Conservation (phyloP, 2,329 filamentous ascomycete genomes). For the Didymella segeticola region DNA sequence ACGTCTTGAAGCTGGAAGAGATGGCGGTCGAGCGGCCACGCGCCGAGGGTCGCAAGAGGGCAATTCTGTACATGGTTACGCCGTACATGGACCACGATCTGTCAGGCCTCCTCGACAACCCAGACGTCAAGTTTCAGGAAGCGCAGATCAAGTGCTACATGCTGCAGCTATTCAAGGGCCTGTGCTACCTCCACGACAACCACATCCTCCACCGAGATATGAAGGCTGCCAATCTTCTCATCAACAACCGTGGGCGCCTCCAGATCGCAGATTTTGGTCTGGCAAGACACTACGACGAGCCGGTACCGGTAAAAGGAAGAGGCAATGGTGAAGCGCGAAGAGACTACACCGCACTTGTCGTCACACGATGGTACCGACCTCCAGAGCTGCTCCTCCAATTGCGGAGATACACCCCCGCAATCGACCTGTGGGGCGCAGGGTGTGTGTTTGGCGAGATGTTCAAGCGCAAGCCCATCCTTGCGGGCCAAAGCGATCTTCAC, state of each 20-base stretch:
- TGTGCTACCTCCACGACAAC: conserved; percentile 85
- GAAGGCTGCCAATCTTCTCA: conserved; percentile 97
- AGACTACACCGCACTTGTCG: conserved; percentile 96
- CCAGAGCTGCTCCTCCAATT: conserved; percentile 90
- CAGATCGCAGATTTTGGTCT: conserved; percentile 98
- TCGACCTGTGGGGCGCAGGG: conserved; percentile 98
- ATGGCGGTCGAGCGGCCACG: conserved; percentile 88
- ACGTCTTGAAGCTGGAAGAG: conserved; percentile 86
- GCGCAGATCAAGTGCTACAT: conserved; percentile 98
- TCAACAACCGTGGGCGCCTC: conserved; percentile 90
- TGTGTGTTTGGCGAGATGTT: conserved; percentile 99
- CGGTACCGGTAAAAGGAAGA: conserved; percentile 74
- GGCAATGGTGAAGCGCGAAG: conserved; percentile 84
- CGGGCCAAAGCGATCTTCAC: conserved; percentile 85
- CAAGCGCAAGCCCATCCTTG: conserved; percentile 87
- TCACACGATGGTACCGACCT: conserved; percentile 95
- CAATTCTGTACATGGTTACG: conserved; percentile 97
- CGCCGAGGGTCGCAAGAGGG: conserved; percentile 63
- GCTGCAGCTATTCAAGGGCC: conserved; percentile 86
- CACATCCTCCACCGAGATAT: conserved; percentile 95
- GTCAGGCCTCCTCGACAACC: conserved; percentile 95
- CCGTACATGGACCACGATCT: conserved; percentile 99
- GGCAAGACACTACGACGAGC: conserved; percentile 89
- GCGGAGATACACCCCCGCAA: conserved; percentile 92
- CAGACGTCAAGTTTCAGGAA: conserved; percentile 83